These are phyloP conservation scores for Termitomyces sp. DNA, from an alignment of 768 basidiomycete species.

Conservation along the genomic window DNA sequence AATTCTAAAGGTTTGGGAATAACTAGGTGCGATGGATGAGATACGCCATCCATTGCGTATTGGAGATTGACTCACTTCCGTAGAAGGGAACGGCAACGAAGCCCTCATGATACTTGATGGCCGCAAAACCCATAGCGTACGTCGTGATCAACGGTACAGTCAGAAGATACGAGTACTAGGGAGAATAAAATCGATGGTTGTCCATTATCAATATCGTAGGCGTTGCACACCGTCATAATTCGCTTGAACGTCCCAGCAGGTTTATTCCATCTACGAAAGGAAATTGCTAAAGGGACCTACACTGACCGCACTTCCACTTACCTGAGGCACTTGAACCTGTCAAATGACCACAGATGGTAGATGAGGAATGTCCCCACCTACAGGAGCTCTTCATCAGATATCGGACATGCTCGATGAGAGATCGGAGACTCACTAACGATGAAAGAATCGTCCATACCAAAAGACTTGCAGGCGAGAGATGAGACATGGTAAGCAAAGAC, in stretches of 20 bases:
- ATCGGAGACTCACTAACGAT: conserved; percentile 35
- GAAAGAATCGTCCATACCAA: conserved; percentile 60
- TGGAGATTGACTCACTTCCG: conserved; percentile 41
- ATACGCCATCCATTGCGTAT: background rate
- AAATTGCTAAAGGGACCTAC: background rate
- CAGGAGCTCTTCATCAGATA: background rate
- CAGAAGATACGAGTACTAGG: conserved; percentile 66
- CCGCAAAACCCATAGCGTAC: conserved; percentile 57
- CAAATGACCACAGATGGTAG: conserved; percentile 76
- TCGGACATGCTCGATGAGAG: background rate
- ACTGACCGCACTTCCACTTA: conserved; percentile 20
- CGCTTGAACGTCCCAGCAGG: conserved; percentile 77
- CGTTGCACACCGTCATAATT: conserved; percentile 46
- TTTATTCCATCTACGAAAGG: conserved; percentile 53
- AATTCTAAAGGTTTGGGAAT: conserved; percentile 55
- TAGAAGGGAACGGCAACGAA: conserved; percentile 36
- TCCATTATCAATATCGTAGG: background rate
- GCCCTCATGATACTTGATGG: conserved; percentile 73
- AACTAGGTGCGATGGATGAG: conserved; percentile 31
- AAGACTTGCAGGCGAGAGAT: conserved; percentile 47
- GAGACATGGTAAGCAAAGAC: conserved; percentile 41
- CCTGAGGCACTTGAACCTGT: conserved; percentile 70
- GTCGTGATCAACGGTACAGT: conserved; percentile 53
- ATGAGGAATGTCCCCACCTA: conserved; percentile 61
- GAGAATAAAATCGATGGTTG: background rate